A percentile compares a stretch with the other conserved stretches of the same genome.
phyloP scores from a whole-genome alignment of 192 early-diverging fungal species.

The Backusella liffmaniae region DNA sequence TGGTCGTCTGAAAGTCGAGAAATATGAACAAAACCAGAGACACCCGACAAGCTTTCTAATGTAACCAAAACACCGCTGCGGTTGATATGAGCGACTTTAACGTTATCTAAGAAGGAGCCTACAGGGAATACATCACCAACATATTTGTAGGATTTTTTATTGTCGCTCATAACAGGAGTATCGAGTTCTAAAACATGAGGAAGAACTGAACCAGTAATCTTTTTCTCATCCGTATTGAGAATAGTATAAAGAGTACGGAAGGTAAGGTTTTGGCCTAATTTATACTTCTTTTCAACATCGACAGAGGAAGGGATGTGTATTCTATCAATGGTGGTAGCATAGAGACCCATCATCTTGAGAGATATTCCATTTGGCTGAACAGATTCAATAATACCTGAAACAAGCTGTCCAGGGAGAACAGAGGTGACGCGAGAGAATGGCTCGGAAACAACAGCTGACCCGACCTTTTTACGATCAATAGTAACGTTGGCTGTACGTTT shows the following conservation, averaged over 20 bases:
- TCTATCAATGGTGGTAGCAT: constrained; percentile 70
- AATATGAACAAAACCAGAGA: constrained; percentile 64
- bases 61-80: constrained; percentile 63
- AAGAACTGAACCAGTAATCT: constrained; percentile 54
- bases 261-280: constrained; percentile 58
- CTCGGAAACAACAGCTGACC: constrained; percentile 45
- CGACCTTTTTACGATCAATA: constrained; percentile 57
- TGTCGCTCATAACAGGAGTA: constrained; percentile 3
- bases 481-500: constrained; percentile 67
- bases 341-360: constrained; percentile 80
- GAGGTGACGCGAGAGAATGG: constrained; percentile 70
- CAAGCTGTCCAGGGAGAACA: constrained; percentile 75
- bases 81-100: constrained; percentile 57
- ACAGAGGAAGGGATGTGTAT: constrained; percentile 49
- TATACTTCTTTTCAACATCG: constrained; percentile 56
- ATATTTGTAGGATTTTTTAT: constrained; percentile 26
- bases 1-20: constrained; percentile 71
- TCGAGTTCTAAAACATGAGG: constrained; percentile 57
- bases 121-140: constrained; percentile 53
- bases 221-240: constrained; percentile 61
- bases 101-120: constrained; percentile 69
- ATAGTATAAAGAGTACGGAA: constrained; percentile 77
- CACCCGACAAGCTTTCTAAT: constrained; percentile 41
- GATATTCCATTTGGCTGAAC: constrained; percentile 64
- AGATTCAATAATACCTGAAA: constrained; percentile 65